Conservation (phyloP, 257 asterid genomes). For the Coffea canephora region DNA sequence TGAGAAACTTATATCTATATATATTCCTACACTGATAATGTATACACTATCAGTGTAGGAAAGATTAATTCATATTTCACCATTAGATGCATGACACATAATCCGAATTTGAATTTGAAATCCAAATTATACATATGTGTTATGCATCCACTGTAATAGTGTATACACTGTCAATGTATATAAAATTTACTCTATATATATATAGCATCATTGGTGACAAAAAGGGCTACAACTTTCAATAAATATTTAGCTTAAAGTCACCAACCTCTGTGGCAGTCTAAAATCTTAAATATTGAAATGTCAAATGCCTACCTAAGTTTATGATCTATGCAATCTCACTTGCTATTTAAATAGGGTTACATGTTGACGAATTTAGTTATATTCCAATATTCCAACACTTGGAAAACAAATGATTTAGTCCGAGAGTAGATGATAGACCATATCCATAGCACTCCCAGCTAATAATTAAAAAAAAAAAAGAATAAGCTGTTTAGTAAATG, state of each 20-base stretch:
- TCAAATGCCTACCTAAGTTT: background rate
- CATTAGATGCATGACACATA: too few species aligned
- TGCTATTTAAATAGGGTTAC: background rate
- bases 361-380: constrained; percentile 7
- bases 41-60: too few species aligned
- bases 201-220: background rate
- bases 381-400: background rate
- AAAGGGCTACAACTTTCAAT: background rate
- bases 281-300: background rate
- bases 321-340: constrained; percentile 6
- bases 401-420: background rate
- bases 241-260: background rate
- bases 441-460: background rate
- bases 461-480: background rate
- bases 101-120: too few species aligned
- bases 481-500: background rate
- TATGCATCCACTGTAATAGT: too few species aligned
- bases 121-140: too few species aligned
- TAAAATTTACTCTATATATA: too few species aligned
- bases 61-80: too few species aligned
- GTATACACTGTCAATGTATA: too few species aligned
- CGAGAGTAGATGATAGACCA: background rate
- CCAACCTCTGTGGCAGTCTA: background rate
- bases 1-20: background rate
- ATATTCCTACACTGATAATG: too few species aligned